A percentile compares a stretch with the other conserved stretches of the same genome.
Evolutionary conservation across 176 grass and related monocot genomes (phyloP).

Genomic region (Tillandsia fasciculata): DNA sequence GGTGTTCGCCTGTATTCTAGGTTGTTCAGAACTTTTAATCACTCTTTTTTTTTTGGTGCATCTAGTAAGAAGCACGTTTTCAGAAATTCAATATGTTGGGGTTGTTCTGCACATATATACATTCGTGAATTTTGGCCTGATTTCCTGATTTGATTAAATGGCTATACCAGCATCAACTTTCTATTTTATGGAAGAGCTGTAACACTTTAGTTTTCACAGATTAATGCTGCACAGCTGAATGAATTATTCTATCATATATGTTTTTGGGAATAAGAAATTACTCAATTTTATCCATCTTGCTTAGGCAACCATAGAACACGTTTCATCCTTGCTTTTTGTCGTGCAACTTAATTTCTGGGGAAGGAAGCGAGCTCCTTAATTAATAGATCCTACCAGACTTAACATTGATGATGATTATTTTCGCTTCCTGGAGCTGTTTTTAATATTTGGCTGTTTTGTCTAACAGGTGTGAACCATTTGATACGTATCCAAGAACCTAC

Average conservation of each 20-base stretch:
- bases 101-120: neutral
- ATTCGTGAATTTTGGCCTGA: neutral
- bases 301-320: neutral
- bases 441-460: neutral
- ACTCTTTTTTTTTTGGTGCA: too few species aligned
- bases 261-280: neutral
- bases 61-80: too few species aligned
- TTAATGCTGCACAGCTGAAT: neutral
- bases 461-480: constrained; percentile 88
- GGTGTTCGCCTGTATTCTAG: constrained; percentile 8
- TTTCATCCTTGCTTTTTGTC: neutral
- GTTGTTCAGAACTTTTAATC: neutral
- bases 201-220: neutral
- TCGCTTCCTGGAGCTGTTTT: too few species aligned
- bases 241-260: neutral
- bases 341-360: neutral
- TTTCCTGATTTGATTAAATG: neutral
- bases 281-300: neutral
- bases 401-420: too few species aligned
- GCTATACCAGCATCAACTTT: neutral
- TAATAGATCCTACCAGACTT: too few species aligned
- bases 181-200: neutral
- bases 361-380: too few species aligned
- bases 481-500: constrained; percentile 96
- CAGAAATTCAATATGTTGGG: too few species aligned